Evolutionary conservation across 1,139 yeast genomes (phyloP), one percentile per base, ranked within the genome.

Genomic region (Dujonia santamariae): DNA sequence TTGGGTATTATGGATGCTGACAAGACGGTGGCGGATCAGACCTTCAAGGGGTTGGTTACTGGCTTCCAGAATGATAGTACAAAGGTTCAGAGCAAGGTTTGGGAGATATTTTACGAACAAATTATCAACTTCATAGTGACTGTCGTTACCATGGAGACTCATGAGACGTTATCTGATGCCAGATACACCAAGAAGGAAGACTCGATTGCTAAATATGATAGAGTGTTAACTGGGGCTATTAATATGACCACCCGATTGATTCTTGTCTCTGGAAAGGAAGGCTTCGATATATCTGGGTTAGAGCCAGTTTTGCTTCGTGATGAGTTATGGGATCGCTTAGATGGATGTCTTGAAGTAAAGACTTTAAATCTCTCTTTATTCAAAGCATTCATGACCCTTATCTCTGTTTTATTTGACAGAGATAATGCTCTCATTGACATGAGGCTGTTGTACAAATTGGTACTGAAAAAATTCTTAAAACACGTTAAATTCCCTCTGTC

Each of bases 1-100:
- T 68, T 78, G 31, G 95, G 95, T 0, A 51, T 71, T 2, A 82
- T 68, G 49, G 97, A 90, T 49, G 52, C 69, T 2, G 97, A 88
- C 45, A 59, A 76, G 32, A 48, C 68, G 3, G 92, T 85, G 1
- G 62, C 82, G 0, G 59, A 56, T 19, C 56, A 78, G 0, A 72
- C 87, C n/a, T 49, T 53, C 20, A 57, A 62, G 18, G 61, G 75
- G 7, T 54, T 87, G 23, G 54, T 64, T 15, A 53, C 54, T 6
- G 72, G 85, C 7, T 86, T 88, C 54, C 76, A 77, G 15, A 63
- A 72, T 32, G 78, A 75, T 39, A 53, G 59, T n/a, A 69, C 63
- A 7, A 85, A 81, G 50, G 64, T 82, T 16, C 67, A 69, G 27
- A 35, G 35, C 7, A 73, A 77, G 31, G 54, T 86, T 7, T 82